Base-by-base conservation (phyloP, 306 rosid genomes). In the Dalbergia cochinchinensis region DNA sequence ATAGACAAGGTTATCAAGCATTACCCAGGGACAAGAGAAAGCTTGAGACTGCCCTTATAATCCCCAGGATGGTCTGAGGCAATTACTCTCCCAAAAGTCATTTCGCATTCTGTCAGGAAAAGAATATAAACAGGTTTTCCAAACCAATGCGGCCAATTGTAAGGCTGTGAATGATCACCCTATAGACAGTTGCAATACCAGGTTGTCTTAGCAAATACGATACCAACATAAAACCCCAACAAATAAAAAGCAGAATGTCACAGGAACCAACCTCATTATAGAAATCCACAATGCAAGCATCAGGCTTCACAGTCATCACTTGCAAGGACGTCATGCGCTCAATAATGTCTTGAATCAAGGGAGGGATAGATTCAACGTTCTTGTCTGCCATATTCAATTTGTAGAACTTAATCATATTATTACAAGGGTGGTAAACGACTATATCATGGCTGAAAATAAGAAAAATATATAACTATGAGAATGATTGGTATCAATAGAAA, bases 91-190 rank as follows among this genome's bases (percentile, higher is more conserved):
- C 99, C 99, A 77, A 95, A 93, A 35, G 92, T 83, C 89, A 95
- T 88, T 79, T 93, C 96, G 76, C 99, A 95, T 78, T 93, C 97
- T 39, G 98, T 93, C 84, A 95, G 87, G 80, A 77, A 88, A 77
- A 95, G 92, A 41, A 83, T 60, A 22, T 86, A 79, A 72, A 93
- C 85, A 26, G 99, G 99, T 87, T 96, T 89, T 82, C 97, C 99
- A 82, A 80, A 90, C 98, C 97, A 93, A 48, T 79, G 50, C 0
- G 97, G 98, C 89, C 90, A 95, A 53, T 19, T 82, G 86, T 90
- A 53, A 61, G 98, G 99, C 75, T 90, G 94, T 63, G 99, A 93
- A 78, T 92, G 94, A 83, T 95, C 99, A 78, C 98, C 98, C 99
- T 95, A 69, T 26, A 70, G n/a, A 65, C 80, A 64, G 86, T 75